Conservation (phyloP, 805 yeast species). For the Cyberlindnera amylophila region DNA sequence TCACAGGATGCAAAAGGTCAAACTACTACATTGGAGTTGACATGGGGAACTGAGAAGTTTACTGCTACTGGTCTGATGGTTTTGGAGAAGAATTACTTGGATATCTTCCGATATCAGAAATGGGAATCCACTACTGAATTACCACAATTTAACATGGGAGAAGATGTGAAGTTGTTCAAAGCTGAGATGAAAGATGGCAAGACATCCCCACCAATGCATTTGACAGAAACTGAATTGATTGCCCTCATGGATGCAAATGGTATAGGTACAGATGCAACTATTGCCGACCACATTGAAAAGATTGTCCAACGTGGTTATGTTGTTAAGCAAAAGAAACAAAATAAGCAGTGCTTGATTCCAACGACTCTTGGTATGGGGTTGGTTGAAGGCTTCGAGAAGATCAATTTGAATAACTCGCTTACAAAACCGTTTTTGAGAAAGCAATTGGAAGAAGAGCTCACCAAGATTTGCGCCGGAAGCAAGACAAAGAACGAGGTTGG, state of each 20-base stretch:
- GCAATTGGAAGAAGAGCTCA: slow-evolving; percentile 64
- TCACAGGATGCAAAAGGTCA: slow-evolving; percentile 86
- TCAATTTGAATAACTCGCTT: slow-evolving; percentile 70
- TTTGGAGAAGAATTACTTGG: slow-evolving; percentile 68
- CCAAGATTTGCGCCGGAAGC: slow-evolving; percentile 63
- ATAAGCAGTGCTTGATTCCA: slow-evolving; percentile 57
- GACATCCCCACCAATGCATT: slow-evolving; percentile 74
- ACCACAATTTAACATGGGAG: slow-evolving; percentile 60
- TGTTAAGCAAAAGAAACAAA: slow-evolving; percentile 35
- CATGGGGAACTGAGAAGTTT: slow-evolving; percentile 80
- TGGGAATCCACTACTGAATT: slow-evolving; percentile 69
- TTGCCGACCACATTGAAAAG: slow-evolving; percentile 94
- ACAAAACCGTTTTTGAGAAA: slow-evolving; percentile 87
- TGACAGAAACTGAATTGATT: slow-evolving; percentile 91
- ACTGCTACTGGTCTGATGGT: slow-evolving; percentile 73
- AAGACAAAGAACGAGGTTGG: slow-evolving; percentile 51
- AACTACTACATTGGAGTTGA: slow-evolving; percentile 53
- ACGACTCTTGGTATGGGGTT: slow-evolving; percentile 80
- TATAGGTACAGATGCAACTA: slow-evolving; percentile 98
- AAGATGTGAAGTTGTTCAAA: slow-evolving; percentile 48
- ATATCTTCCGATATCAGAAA: slow-evolving; percentile 70
- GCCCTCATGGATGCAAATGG: slow-evolving; percentile 95
- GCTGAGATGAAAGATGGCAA: slow-evolving; percentile 67
- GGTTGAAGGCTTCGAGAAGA: slow-evolving; percentile 80
- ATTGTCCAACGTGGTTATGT: slow-evolving; percentile 67